Evolutionary conservation across 805 yeast species (phyloP), one percentile per base, ranked within the genome.

Genomic region (Wickerhamomyces rabaulensis): DNA sequence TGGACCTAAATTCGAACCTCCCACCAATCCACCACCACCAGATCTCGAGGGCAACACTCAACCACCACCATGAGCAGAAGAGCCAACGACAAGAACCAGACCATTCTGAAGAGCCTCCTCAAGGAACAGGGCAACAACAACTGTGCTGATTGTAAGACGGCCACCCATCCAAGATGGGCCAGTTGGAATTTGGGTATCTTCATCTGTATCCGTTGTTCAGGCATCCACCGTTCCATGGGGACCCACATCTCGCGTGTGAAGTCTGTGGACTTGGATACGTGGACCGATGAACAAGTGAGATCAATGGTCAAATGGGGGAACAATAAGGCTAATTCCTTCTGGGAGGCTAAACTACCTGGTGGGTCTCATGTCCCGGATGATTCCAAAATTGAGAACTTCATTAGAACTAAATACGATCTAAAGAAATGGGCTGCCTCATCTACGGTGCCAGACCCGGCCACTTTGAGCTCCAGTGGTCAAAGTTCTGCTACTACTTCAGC

Each of bases 151-250:
- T 92, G 99, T 68, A 92, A 94, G 65, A 76, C 82, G 0, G 77
- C 92, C 13, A 76, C 84, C 31, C 95, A 92, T 65, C 99, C 99
- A 20, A 76, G 98, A 45, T 92, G 99, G 99, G 97, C 98, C 10
- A 84, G 95, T 17, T 92, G 97, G 97, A 90, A 85, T 56, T 66
- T 92, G 45, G 99, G 99, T 21, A 80, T 94, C 47, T 91, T 94
- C 60, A 78, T 92, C 38, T 92, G 99, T 66, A 92, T 92, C 53
- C 76, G 94, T 57, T 92, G 99, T 66, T 91, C 97, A 1, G 99
- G 99, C 2, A 86, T 92, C 52, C 99, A 92, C 64, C 75, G 98
- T 61, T 80, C 92, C 43, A 81, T 92, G 84, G 98, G 99, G 1
- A 91, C 97, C 0, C 99, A 92, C 67, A 89, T 92, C 41, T 84